Evolutionary conservation across 1,284 basidiomycete genomes (phyloP), one percentile per base, ranked within the genome.

Genomic region (Apiotrichum siamense): DNA sequence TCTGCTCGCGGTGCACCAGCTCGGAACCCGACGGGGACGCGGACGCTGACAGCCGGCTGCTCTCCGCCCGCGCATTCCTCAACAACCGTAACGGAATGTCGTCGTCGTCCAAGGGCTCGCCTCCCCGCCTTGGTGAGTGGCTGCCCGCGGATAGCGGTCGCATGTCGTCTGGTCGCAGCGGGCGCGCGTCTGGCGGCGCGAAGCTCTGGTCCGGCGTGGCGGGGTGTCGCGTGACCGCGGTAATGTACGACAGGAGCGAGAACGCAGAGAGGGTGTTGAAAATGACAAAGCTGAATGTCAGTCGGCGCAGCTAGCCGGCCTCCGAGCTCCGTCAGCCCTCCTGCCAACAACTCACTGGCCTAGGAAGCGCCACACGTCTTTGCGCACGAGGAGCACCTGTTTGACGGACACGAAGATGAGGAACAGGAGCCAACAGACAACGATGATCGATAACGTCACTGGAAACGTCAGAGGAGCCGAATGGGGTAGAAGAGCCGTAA

Each of bases 61-160:
- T n/a, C 31, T 24, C 11, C 4, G 13, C 13, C 2, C 20, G 60
- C 1, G 59, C 26, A 35, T 61, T 64, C 3, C 59, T 47, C 31
- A 69, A 47, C 42, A 52, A 54, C 12, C 62, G 55, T 6, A 69
- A 54, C 0, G 66, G 65, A 4, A 67, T 60, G 36, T 67, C 60
- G 47, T 69, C 66, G 44, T 58, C 54, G 29, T 62, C 58, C 18
- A 38, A 18, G 11, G 32, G 3, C 17, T 31, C 12, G 7, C 21
- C 31, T 18, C 13, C 23, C 21, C 32, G 29, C 12, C 23, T 5
- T 4, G 25, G n/a, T 5, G 47, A 20, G 9, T 7, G 23, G 42
- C 24, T 20, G 24, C 21, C 13, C 32, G 21, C 6, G 36, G n/a
- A 13, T 26, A 40, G 20, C 15, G 45, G 38, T 12, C 43, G 51